These are phyloP conservation scores for Phialemoniopsis sp. DNA, from an alignment of 2,329 filamentous ascomycete genomes.

Conservation along the genomic window DNA sequence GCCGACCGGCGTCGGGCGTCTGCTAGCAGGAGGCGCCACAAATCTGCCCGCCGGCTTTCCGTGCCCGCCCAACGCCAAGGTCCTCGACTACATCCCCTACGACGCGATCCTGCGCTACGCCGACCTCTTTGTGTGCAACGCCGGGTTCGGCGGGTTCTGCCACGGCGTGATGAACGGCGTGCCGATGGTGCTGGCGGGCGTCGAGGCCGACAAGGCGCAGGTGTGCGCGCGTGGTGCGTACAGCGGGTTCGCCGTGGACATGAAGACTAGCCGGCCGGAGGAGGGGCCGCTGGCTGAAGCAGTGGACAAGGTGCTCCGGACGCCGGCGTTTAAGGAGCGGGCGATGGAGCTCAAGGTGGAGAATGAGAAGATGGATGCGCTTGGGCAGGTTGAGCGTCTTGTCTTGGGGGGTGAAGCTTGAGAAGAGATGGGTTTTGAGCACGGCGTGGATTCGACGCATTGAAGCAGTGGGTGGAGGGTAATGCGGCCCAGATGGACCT, in stretches of 20 bases:
- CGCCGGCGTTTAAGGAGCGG: slow-evolving; percentile 22
- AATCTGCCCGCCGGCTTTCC: background rate
- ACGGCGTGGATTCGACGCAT: too few species aligned
- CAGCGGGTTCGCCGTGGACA: slow-evolving; percentile 39
- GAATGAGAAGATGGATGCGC: slow-evolving; percentile 11
- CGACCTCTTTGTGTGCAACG: slow-evolving; percentile 42
- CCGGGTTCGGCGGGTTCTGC: slow-evolving; percentile 41
- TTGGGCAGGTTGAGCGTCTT: slow-evolving; percentile 3
- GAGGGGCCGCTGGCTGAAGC: slow-evolving; percentile 19
- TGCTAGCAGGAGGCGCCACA: too few species aligned
- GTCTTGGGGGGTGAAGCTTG: too few species aligned
- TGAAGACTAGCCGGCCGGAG: slow-evolving; percentile 27
- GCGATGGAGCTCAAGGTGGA: slow-evolving; percentile 15
- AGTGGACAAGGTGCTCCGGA: slow-evolving; percentile 22
- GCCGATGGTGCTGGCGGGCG: slow-evolving; percentile 40
- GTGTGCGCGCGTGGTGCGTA: slow-evolving; percentile 33
- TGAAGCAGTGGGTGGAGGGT: too few species aligned
- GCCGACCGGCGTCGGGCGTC: too few species aligned
- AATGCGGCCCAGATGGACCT: too few species aligned
- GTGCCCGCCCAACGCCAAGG: slow-evolving; percentile 27
- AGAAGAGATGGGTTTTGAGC: too few species aligned
- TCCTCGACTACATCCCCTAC: slow-evolving; percentile 44
- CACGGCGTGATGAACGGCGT: slow-evolving; percentile 39
- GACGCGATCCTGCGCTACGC: slow-evolving; percentile 37
- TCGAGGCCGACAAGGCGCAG: slow-evolving; percentile 34